These are phyloP conservation scores for Chalaropsis thielavioides DNA, from an alignment of 2,329 filamentous ascomycete species.

Conservation along the genomic window DNA sequence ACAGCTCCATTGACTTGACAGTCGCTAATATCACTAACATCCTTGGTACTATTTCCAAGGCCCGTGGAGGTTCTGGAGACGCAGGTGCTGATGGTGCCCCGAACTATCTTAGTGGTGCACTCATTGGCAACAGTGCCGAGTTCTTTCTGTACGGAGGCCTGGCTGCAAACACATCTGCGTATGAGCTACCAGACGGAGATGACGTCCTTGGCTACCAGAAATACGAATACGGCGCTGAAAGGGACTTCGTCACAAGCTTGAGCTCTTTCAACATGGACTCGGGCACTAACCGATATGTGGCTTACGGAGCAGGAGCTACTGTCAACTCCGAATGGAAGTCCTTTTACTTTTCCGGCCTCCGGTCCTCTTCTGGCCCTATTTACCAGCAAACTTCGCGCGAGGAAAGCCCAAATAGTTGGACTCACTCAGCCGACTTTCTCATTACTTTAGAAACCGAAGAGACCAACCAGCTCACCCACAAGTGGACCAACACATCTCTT, in stretches of 20 bases:
- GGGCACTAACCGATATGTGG: constrained; percentile 44
- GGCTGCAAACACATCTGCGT: constrained; percentile 25
- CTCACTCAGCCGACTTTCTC: constrained; percentile 37
- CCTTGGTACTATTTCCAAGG: constrained; percentile 36
- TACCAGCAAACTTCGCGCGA: constrained; percentile 24
- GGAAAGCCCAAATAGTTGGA: constrained; percentile 14
- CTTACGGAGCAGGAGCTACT: constrained; percentile 48
- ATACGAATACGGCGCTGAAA: constrained; percentile 34
- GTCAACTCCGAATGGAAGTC: constrained; percentile 56
- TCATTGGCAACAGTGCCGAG: constrained; percentile 50
- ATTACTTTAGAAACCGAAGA: constrained; percentile 43
- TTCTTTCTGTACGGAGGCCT: constrained; percentile 52
- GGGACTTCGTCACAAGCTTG: background rate
- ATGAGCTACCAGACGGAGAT: constrained; percentile 29
- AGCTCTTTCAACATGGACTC: constrained; percentile 30
- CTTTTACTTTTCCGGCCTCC: constrained; percentile 56
- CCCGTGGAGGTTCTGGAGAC: constrained; percentile 32
- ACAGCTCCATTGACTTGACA: constrained; percentile 25
- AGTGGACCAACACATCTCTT: constrained; percentile 44
- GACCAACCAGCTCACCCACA: constrained; percentile 32
- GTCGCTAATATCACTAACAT: constrained; percentile 34
- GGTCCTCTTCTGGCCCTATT: constrained; percentile 37
- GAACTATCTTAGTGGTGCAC: constrained; percentile 45
- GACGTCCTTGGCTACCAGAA: constrained; percentile 36
- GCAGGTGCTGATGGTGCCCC: constrained; percentile 39